These are phyloP conservation scores for Fusarium sulawesiense DNA, from an alignment of 2,329 filamentous ascomycete genomes.

Conservation along the genomic window DNA sequence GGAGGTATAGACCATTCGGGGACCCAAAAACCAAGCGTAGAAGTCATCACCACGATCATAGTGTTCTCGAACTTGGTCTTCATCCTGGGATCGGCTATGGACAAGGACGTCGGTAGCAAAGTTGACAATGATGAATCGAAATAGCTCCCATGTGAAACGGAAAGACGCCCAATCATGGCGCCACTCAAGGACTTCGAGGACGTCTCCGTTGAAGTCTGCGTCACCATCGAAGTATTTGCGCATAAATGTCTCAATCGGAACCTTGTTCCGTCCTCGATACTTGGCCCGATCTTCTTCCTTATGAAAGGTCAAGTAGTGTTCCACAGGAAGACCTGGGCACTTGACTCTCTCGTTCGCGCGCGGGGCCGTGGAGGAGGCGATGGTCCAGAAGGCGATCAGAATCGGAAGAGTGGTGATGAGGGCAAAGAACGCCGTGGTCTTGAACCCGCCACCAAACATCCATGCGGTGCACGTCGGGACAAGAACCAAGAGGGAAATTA, in stretches of 20 bases:
- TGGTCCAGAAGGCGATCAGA: constrained; percentile 82
- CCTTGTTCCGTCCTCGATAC: constrained; percentile 79
- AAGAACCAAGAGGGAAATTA: constrained; percentile 11
- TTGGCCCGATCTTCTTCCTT: constrained; percentile 63
- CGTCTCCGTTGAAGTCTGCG: constrained; percentile 92
- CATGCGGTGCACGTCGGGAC: constrained; percentile 60
- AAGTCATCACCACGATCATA: constrained; percentile 97
- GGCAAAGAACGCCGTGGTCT: constrained; percentile 84
- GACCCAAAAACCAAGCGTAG: constrained; percentile 95
- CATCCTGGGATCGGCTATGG: constrained; percentile 89
- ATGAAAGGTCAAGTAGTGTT: constrained; percentile 87
- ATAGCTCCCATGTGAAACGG: constrained; percentile 82
- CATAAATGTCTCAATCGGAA: constrained; percentile 89
- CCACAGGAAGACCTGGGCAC: constrained; percentile 83
- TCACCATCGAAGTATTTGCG: constrained; percentile 95
- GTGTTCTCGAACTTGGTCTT: constrained; percentile 94
- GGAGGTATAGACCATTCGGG: constrained; percentile 97
- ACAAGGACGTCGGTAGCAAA: constrained; percentile 89
- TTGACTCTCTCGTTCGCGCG: constrained; percentile 91
- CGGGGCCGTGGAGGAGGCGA: constrained; percentile 80
- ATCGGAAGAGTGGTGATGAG: constrained; percentile 81
- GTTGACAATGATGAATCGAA: constrained; percentile 84
- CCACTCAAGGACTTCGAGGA: constrained; percentile 87
- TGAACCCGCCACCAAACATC: constrained; percentile 86
- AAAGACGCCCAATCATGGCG: constrained; percentile 96